These are phyloP conservation scores for Bertia moriformis DNA, from an alignment of 2,329 filamentous ascomycete genomes.

Conservation along the genomic window DNA sequence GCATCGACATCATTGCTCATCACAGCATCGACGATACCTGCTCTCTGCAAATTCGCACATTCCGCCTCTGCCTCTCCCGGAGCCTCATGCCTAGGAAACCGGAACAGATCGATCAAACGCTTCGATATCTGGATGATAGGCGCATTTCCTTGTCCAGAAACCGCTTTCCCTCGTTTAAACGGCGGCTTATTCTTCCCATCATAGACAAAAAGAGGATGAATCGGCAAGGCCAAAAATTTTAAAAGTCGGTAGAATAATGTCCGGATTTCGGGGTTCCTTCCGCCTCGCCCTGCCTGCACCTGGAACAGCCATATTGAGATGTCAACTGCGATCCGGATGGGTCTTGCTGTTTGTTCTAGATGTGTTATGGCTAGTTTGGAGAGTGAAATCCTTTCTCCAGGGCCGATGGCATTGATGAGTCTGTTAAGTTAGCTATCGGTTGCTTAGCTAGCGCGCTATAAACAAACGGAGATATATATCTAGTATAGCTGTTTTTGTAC, in stretches of 20 bases:
- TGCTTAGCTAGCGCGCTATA: background rate
- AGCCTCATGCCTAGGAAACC: conserved; percentile 31
- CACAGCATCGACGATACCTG: conserved; percentile 31
- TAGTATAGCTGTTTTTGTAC: background rate
- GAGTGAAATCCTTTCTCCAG: background rate
- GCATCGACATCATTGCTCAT: conserved; percentile 37
- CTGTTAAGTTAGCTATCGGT: background rate
- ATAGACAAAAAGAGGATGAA: conserved; percentile 35
- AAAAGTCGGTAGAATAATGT: conserved; percentile 37
- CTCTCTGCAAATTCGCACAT: conserved; percentile 29
- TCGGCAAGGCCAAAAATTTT: conserved; percentile 28
- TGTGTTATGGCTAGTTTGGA: background rate
- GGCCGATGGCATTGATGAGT: conserved; percentile 1
- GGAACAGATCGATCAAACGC: conserved; percentile 33
- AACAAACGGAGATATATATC: background rate
- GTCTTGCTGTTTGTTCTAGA: background rate
- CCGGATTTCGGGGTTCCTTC: conserved; percentile 31
- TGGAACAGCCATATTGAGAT: conserved; percentile 38
- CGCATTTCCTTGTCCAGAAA: conserved; percentile 21
- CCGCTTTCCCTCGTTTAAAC: conserved; percentile 26
- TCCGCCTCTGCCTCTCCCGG: conserved; percentile 36
- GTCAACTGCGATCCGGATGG: conserved; percentile 15
- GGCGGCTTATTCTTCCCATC: conserved; percentile 34
- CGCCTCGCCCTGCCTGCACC: conserved; percentile 32
- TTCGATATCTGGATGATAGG: conserved; percentile 33